Evolutionary conservation across 192 early-diverging fungal species (phyloP).

Genomic region (Geosiphon pyriformis): DNA sequence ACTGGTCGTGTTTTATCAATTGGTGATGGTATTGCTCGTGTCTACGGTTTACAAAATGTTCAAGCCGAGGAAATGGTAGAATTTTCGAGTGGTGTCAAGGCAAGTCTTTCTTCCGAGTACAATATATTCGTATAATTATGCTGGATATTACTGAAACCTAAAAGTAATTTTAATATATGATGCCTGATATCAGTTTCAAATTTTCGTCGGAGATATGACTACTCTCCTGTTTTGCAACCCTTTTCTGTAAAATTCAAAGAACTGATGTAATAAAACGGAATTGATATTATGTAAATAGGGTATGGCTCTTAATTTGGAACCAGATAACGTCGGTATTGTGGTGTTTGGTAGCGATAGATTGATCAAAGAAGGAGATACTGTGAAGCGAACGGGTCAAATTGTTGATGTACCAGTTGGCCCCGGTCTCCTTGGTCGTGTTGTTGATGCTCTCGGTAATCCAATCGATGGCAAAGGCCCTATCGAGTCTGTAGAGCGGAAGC

Average conservation of each 20-base stretch:
- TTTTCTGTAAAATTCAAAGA: not conserved
- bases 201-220: no score
- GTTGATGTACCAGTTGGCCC: constrained; percentile 97
- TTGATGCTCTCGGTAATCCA: constrained; percentile 98
- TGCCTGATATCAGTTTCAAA: no score
- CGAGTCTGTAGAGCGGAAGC: constrained; percentile 74
- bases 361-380: constrained; percentile 99
- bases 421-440: constrained; percentile 95
- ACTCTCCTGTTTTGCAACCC: no score
- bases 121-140: no score
- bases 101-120: constrained; percentile 24
- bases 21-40: constrained; percentile 99
- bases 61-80: constrained; percentile 99
- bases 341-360: constrained; percentile 99
- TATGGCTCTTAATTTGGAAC: constrained; percentile 99
- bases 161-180: no score
- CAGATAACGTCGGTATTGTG: constrained; percentile 99
- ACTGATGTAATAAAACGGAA: not conserved
- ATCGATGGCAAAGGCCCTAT: constrained; percentile 99
- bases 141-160: no score
- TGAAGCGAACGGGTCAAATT: constrained; percentile 98
- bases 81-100: constrained; percentile 98
- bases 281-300: constrained; percentile 54
- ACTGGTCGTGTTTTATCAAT: constrained; percentile 99
- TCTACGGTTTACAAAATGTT: constrained; percentile 95